phyloP scores from a whole-genome alignment of 1,139 yeast genomes.

The Geotrichum aggregatum region DNA sequence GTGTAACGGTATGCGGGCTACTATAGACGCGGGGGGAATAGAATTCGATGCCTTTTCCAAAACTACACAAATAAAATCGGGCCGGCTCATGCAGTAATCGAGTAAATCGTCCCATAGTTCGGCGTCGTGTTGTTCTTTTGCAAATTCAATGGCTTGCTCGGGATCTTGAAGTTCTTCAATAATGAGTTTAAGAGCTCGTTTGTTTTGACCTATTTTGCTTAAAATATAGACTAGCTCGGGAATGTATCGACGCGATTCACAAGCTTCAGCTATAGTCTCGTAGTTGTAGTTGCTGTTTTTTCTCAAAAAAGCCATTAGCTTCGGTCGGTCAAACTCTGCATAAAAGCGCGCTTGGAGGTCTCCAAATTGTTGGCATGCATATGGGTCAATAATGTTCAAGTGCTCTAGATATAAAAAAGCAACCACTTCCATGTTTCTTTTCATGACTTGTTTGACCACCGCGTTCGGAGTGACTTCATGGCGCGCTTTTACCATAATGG shows the following conservation, averaged over 20 bases:
- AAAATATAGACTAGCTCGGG: slow-evolving; percentile 76
- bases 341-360: slow-evolving; percentile 61
- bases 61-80: slow-evolving; percentile 68
- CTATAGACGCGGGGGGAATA: slow-evolving; percentile 66
- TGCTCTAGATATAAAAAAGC: slow-evolving; percentile 58
- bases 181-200: slow-evolving; percentile 68
- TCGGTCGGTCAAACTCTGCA: slow-evolving; percentile 53
- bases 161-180: slow-evolving; percentile 76
- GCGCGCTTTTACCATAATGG: slow-evolving; percentile 57
- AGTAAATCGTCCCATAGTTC: slow-evolving; percentile 78
- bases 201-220: slow-evolving; percentile 77
- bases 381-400: slow-evolving; percentile 53
- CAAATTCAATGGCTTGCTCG: slow-evolving; percentile 73
- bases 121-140: slow-evolving; percentile 61
- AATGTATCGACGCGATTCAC: slow-evolving; percentile 50
- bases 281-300: slow-evolving; percentile 58
- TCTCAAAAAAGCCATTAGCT: slow-evolving; percentile 54
- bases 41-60: slow-evolving; percentile 44
- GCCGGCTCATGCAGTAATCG: slow-evolving; percentile 63
- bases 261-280: slow-evolving; percentile 59
- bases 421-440: slow-evolving; percentile 42
- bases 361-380: slow-evolving; percentile 52
- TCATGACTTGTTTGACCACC: slow-evolving; percentile 48
- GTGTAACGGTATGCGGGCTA: slow-evolving; percentile 58
- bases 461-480: slow-evolving; percentile 56